These are phyloP conservation scores for Rostrohypoxylon terebratum DNA, from an alignment of 495 filamentous ascomycete genomes.

Conservation along the genomic window DNA sequence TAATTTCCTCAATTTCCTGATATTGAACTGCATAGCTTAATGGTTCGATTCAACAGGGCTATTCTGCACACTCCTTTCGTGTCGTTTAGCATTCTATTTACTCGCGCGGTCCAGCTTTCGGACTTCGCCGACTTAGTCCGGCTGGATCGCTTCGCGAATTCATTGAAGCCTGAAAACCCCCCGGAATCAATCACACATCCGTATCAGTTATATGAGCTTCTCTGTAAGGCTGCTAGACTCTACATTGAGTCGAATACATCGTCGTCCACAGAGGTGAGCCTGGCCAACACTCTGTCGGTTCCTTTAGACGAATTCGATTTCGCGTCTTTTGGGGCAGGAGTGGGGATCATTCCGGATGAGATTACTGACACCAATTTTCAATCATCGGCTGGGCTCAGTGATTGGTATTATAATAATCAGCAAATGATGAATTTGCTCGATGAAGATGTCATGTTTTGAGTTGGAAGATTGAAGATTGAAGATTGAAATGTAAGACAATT, in stretches of 20 bases:
- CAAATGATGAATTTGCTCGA: slow-evolving; percentile 23
- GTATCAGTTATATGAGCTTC: slow-evolving; percentile 20
- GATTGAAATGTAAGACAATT: neutral
- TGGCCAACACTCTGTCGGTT: neutral
- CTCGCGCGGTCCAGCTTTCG: slow-evolving; percentile 14
- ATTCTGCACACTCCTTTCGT: slow-evolving; percentile 15
- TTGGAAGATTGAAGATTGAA: neutral
- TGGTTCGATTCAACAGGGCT: neutral
- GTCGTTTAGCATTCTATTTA: slow-evolving; percentile 15
- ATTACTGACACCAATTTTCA: neutral
- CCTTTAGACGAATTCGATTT: slow-evolving; percentile 14
- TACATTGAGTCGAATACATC: slow-evolving; percentile 14
- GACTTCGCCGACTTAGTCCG: slow-evolving; percentile 12
- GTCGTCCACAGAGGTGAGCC: neutral
- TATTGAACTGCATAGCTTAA: neutral
- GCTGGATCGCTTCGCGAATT: neutral
- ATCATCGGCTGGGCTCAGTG: slow-evolving; percentile 24
- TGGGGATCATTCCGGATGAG: neutral
- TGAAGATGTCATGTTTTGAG: slow-evolving; percentile 18
- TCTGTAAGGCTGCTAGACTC: slow-evolving; percentile 16
- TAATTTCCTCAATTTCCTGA: neutral
- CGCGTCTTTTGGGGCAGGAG: neutral
- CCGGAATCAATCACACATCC: slow-evolving; percentile 14
- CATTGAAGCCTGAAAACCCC: neutral
- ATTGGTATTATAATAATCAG: slow-evolving; percentile 26